phyloP scores from a whole-genome alignment of 305 asterid species.

The Fraxinus velutina region DNA sequence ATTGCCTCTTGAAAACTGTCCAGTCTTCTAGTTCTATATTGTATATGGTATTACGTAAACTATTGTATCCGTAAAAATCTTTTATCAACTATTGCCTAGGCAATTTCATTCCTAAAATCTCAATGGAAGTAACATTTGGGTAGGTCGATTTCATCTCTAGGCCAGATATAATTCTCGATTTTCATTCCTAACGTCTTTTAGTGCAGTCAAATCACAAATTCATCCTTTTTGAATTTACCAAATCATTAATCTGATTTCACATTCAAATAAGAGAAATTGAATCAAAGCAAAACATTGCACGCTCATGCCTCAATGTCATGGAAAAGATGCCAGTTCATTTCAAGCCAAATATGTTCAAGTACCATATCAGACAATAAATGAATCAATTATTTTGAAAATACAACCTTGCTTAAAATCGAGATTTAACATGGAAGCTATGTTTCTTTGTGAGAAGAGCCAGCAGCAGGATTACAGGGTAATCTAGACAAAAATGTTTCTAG shows the following conservation, averaged over 20 bases:
- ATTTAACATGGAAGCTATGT: conserved; percentile 8
- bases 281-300: not conserved
- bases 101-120: not conserved
- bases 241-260: not conserved
- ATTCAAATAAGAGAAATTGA: not conserved
- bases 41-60: not conserved
- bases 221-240: not conserved
- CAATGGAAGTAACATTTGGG: not conserved
- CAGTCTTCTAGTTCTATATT: not conserved
- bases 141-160: not conserved
- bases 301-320: not conserved
- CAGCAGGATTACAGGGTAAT: conserved; percentile 20
- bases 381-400: not conserved
- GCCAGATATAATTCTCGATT: not conserved
- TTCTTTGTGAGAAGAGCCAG: not conserved
- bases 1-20: not conserved
- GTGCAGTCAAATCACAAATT: not conserved
- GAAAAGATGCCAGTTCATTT: not conserved
- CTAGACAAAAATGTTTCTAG: conserved; percentile 22
- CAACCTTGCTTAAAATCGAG: not conserved
- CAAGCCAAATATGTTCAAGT: not conserved
- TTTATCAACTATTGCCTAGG: not conserved
- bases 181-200: not conserved
- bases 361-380: not conserved
- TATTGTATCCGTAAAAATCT: not conserved